phyloP scores from a whole-genome alignment of 73 alveolate genomes.

The Paramecium caudatum region DNA sequence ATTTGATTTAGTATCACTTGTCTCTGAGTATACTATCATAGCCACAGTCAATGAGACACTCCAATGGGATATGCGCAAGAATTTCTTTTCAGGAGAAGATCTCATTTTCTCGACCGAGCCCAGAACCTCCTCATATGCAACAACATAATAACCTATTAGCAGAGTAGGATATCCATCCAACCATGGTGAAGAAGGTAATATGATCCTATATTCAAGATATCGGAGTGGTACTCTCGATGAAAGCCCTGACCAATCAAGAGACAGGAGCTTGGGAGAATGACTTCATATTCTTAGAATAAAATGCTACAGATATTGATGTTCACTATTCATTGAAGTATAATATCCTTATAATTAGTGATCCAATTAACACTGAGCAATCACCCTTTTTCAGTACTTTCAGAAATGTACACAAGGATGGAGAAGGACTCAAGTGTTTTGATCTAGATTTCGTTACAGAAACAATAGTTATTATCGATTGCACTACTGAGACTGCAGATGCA shows the following conservation, averaged over 20 bases:
- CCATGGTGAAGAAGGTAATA: constrained; percentile 35
- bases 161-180: not conserved
- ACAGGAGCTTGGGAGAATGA: constrained; percentile 51
- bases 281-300: constrained; percentile 21
- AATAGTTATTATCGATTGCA: not conserved
- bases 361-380: not conserved
- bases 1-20: not conserved
- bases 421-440: not conserved
- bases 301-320: constrained; percentile 36
- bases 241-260: not conserved
- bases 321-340: constrained; percentile 19
- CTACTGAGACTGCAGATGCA: not conserved
- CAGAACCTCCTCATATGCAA: not conserved
- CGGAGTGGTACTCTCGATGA: not conserved
- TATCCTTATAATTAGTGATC: not conserved
- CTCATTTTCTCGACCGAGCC: not conserved
- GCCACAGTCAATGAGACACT: constrained; percentile 16
- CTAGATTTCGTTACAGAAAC: constrained; percentile 25
- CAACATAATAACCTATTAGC: not conserved
- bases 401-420: not conserved
- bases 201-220: not conserved
- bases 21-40: not conserved
- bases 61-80: constrained; percentile 17
- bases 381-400: not conserved
- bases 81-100: constrained; percentile 5